Evolutionary conservation across 169 alveolate genomes (phyloP).

Genomic region (Eimeria mitis): DNA sequence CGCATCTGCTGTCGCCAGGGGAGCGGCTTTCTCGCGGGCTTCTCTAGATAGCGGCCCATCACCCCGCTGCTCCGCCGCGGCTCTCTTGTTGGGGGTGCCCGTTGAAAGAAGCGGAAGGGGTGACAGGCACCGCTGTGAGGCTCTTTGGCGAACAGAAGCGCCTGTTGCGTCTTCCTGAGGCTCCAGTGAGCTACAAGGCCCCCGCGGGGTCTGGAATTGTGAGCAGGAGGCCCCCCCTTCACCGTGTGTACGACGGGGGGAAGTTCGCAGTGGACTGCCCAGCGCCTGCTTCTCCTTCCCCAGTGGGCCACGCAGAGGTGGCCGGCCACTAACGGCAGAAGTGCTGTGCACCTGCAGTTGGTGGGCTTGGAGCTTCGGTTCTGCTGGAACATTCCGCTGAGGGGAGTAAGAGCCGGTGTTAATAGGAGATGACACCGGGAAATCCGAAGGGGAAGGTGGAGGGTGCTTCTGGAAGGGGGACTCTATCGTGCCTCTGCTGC

Average conservation of each 20-base stretch:
- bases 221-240: not conserved
- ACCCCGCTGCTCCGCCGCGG: not conserved
- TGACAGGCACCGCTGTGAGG: conserved; percentile 47
- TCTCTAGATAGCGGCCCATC: not conserved
- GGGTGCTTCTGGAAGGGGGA: conserved; percentile 73
- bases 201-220: conserved; percentile 55
- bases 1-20: not conserved
- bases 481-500: conserved; percentile 52
- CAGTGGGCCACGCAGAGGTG: conserved; percentile 17
- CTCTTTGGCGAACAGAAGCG: conserved; percentile 22
- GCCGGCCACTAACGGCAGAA: not conserved
- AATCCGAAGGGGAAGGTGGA: conserved; percentile 74
- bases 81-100: conserved; percentile 3
- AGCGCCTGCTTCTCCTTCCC: conserved; percentile 4
- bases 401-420: conserved; percentile 21
- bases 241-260: conserved; percentile 53
- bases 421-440: conserved; percentile 62
- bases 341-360: not conserved
- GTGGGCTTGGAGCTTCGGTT: not conserved
- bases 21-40: not conserved
- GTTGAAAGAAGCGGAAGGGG: conserved; percentile 20
- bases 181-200: not conserved
- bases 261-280: conserved; percentile 30
- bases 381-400: conserved; percentile 3
- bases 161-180: not conserved